phyloP scores from a whole-genome alignment of 2,329 filamentous ascomycete species.

The Fusarium euwallaceae region DNA sequence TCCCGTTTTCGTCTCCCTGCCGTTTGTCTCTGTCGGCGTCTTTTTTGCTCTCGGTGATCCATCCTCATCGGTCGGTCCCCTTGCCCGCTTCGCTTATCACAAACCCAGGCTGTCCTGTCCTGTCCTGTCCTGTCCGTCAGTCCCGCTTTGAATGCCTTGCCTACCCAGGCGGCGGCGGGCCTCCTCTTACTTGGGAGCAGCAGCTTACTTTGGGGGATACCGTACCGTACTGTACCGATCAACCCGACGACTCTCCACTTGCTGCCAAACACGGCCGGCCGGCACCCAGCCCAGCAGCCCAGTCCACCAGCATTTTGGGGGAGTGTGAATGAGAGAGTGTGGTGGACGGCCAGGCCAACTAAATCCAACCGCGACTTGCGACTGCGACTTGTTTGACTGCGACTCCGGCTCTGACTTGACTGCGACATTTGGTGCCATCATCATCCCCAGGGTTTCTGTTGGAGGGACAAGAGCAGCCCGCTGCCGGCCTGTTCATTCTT shows the following conservation, averaged over 20 bases:
- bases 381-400: conserved; percentile 11
- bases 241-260: conserved; percentile 29
- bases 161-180: conserved; percentile 19
- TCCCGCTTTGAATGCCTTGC: conserved; percentile 31
- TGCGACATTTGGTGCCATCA: conserved; percentile 29
- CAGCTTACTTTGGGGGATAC: conserved; percentile 24
- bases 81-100: conserved; percentile 26
- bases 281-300: conserved; percentile 5
- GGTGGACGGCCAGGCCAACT: not conserved
- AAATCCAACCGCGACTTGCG: conserved; percentile 17
- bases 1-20: not conserved
- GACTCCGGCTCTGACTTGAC: conserved; percentile 26
- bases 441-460: conserved; percentile 8
- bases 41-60: conserved; percentile 23
- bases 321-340: conserved; percentile 10
- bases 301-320: not conserved
- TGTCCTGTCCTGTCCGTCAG: conserved; percentile 2
- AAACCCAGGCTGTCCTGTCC: not conserved
- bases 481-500: conserved; percentile 11
- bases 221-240: conserved; percentile 6
- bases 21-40: conserved; percentile 14
- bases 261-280: conserved; percentile 30
- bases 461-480: conserved; percentile 18
- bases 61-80: conserved; percentile 12
- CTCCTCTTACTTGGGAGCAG: conserved; percentile 11